Percentiles rank a stretch among this genome's conserved stretches.
Conservation (phyloP, 1,284 basidiomycete species). For the Ceratobasidium sp. region DNA sequence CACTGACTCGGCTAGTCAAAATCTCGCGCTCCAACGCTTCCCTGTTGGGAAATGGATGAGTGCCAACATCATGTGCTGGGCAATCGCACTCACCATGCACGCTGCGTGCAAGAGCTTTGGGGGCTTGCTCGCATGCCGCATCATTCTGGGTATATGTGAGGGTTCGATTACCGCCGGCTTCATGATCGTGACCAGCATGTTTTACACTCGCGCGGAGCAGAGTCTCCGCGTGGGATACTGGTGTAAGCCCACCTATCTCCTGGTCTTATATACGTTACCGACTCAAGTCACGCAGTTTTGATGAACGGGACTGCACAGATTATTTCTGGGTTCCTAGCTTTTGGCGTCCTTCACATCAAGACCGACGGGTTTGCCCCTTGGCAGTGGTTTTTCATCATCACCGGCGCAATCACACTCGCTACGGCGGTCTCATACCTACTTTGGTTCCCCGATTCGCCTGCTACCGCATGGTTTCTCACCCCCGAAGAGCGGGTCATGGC, state of each 20-base stretch:
- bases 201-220: constrained; percentile 56
- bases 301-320: constrained; percentile 51
- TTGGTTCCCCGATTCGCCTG: constrained; percentile 52
- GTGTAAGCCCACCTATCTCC: constrained; percentile 13
- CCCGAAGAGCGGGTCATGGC: constrained; percentile 54
- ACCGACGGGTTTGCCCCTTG: constrained; percentile 47
- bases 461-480: constrained; percentile 53
- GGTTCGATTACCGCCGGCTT: constrained; percentile 54
- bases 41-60: constrained; percentile 55
- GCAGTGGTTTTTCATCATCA: constrained; percentile 56
- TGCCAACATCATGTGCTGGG: constrained; percentile 56
- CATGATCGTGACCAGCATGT: constrained; percentile 55
- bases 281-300: background rate
- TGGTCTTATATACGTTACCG: background rate
- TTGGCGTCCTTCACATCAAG: constrained; percentile 54
- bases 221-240: constrained; percentile 54
- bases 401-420: constrained; percentile 51
- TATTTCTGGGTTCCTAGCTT: constrained; percentile 56
- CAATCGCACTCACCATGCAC: constrained; percentile 52
- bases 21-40: constrained; percentile 51
- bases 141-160: constrained; percentile 56
- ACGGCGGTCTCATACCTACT: constrained; percentile 37
- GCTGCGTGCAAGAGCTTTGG: constrained; percentile 51
- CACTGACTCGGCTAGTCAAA: constrained; percentile 27
- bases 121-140: constrained; percentile 52